phyloP scores from a whole-genome alignment of 768 basidiomycete species.

The Guyanaporus albipodus region DNA sequence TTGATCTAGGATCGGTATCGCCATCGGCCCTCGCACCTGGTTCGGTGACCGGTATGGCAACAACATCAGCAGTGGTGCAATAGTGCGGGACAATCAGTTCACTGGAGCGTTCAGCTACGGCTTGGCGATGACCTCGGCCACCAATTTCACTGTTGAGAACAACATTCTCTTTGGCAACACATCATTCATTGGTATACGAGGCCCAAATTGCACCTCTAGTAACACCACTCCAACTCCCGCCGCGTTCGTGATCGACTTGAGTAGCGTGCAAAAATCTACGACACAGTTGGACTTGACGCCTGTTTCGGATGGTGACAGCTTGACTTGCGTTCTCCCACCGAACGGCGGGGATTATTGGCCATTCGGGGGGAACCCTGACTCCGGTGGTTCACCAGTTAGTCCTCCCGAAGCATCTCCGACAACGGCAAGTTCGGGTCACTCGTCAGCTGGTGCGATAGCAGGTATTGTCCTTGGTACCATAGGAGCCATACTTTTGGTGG shows the following conservation, averaged over 20 bases:
- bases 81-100: constrained; percentile 53
- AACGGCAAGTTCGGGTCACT: constrained; percentile 15
- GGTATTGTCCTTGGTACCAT: constrained; percentile 54
- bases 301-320: constrained; percentile 49
- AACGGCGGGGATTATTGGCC: constrained; percentile 71
- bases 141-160: constrained; percentile 61
- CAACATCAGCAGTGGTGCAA: constrained; percentile 51
- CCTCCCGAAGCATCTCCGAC: constrained; percentile 13
- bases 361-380: constrained; percentile 48
- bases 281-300: constrained; percentile 52
- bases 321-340: constrained; percentile 69
- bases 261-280: constrained; percentile 36
- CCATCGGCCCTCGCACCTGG: constrained; percentile 75
- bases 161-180: constrained; percentile 66
- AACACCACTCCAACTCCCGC: constrained; percentile 51
- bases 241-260: constrained; percentile 55
- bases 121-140: constrained; percentile 60
- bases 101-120: constrained; percentile 72
- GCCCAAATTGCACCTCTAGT: constrained; percentile 56
- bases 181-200: constrained; percentile 67
- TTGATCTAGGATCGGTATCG: constrained; percentile 69
- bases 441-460: constrained; percentile 30
- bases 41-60: constrained; percentile 56
- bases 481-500: constrained; percentile 41
- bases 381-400: constrained; percentile 20